Percentiles rank a stretch among this genome's conserved stretches.
Evolutionary conservation across 2,329 filamentous ascomycete species (phyloP).

Genomic region (Beauveria brongniartii): DNA sequence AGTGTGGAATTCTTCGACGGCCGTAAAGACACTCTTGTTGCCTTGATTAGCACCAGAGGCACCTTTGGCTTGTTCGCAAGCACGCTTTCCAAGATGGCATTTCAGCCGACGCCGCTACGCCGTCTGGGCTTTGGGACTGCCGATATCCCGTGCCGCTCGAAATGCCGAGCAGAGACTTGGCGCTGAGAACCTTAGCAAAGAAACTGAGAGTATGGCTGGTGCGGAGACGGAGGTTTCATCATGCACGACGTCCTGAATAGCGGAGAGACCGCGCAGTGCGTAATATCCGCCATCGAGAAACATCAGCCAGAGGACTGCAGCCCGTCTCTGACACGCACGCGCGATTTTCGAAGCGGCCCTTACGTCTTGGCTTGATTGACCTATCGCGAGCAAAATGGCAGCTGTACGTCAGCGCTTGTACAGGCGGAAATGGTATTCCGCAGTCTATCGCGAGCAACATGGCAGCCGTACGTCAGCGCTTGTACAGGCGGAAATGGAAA

Average conservation of each 20-base stretch:
- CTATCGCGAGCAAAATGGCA: constrained; percentile 4
- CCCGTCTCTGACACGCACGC: background rate
- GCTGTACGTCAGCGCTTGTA: background rate
- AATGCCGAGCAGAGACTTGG: background rate
- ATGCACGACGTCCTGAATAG: constrained; percentile 3
- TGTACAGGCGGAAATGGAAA: constrained; percentile 8
- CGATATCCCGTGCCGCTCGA: background rate
- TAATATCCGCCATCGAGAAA: background rate
- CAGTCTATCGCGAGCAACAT: constrained; percentile 12
- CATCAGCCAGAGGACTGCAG: background rate
- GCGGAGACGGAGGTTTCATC: background rate
- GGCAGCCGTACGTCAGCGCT: background rate
- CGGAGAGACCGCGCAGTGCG: constrained; percentile 2
- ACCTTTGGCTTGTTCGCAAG: constrained; percentile 16
- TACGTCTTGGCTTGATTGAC: background rate
- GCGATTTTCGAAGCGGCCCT: background rate
- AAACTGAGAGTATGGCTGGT: background rate
- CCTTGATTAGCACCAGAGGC: constrained; percentile 18
- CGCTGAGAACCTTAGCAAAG: background rate
- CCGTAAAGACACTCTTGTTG: constrained; percentile 11
- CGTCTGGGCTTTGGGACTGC: constrained; percentile 2
- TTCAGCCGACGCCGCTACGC: background rate
- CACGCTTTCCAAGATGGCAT: constrained; percentile 11
- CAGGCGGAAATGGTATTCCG: constrained; percentile 14
- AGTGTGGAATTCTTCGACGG: constrained; percentile 11